These are phyloP conservation scores for Neofusicoccum kwambonambiense DNA, from an alignment of 2,329 filamentous ascomycete species.

Conservation along the genomic window DNA sequence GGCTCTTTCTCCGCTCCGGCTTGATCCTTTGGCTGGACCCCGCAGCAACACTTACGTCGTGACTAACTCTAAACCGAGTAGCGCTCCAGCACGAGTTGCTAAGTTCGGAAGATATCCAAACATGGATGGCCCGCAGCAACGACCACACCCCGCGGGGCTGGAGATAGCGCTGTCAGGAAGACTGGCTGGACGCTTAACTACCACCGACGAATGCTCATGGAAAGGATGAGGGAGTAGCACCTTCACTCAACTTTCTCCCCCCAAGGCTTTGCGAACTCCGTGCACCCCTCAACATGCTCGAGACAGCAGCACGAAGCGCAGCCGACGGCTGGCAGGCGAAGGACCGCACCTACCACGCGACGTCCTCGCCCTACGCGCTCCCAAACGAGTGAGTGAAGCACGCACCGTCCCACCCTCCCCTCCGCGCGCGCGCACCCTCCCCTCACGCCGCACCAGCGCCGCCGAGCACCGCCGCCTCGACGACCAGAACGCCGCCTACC, in stretches of 20 bases:
- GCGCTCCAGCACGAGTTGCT: background rate
- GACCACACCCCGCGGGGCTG: no score
- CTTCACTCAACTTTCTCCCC: no score
- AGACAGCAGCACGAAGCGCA: background rate
- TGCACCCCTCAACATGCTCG: background rate
- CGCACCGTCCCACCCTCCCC: background rate
- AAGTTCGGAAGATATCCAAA: background rate
- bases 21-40: background rate
- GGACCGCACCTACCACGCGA: constrained; percentile 21
- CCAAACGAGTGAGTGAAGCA: constrained; percentile 25
- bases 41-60: background rate
- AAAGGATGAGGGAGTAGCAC: no score
- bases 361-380: constrained; percentile 23
- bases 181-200: no score
- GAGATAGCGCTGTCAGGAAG: no score
- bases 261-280: no score
- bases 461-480: constrained; percentile 27
- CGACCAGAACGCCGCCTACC: constrained; percentile 20
- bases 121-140: no score
- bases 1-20: background rate
- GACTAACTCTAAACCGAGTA: background rate
- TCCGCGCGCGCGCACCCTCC: no score
- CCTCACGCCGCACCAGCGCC: background rate
- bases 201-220: no score
- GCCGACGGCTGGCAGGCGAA: background rate